Evolutionary conservation across 768 basidiomycete species (phyloP), one percentile per base, ranked within the genome.

Genomic region (Paxillus rubicundulus): DNA sequence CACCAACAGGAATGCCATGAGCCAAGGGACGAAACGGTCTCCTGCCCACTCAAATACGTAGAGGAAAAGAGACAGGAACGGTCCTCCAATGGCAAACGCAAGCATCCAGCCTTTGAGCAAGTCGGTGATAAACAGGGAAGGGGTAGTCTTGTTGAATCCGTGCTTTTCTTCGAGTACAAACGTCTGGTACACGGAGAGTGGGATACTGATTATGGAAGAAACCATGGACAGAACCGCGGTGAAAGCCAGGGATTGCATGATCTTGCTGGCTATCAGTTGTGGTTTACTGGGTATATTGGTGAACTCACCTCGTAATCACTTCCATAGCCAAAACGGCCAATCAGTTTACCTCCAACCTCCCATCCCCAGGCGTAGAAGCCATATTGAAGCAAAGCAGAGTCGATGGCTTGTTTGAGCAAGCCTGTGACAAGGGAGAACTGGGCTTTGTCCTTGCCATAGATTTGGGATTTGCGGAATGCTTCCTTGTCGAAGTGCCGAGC

Each of bases 131-230:
- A 91, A 98, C 4, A 95, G 73, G 14, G 61, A 61, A 1, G 82
- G 81, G 0, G 93, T 91, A 5, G 85, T 94, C 73, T 98, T 97
- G 80, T 98, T 99, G 78, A 98, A 98, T 1, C 95, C 95, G 58
- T 97, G 92, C 58, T 86, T 88, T 66, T 96, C 88, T 71, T 98
- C 97, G 36, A 98, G 77, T 5, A 94, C 88, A 65, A 99, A 99
- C 3, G 92, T 97, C 54, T 84, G 80, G 73, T 97, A 98, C 20
- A 86, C 75, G 30, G 81, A 83, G 38, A 92, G 73, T 17, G 96
- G 93, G 10, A 94, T 74, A 8, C 80, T 74, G 2, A 92, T 84
- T 27, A 90, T 66, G 0, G 84, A 79, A 2, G 87, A 86, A 37
- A 84, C 49, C 52, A 88, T 67, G 61, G 81, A 84, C 39, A 96